Percentiles rank a stretch among this genome's conserved stretches.
phyloP scores from a whole-genome alignment of 2,329 filamentous ascomycete genomes.

The Alternaria burnsii region DNA sequence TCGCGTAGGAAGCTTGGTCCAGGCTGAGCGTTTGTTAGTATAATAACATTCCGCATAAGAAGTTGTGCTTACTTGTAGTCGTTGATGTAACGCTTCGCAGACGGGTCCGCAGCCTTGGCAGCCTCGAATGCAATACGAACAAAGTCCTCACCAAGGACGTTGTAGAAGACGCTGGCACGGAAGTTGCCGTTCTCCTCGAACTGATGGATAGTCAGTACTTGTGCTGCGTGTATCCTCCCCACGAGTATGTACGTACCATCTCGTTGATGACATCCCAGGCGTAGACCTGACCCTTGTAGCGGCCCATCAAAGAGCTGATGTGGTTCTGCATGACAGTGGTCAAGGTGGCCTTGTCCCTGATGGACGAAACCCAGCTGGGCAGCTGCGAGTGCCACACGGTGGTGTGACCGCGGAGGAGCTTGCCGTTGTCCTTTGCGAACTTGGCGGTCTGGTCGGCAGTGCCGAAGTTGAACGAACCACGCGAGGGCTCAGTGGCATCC shows the following conservation, averaged over 20 bases:
- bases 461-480: slow-evolving; percentile 58
- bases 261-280: slow-evolving; percentile 73
- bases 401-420: slow-evolving; percentile 71
- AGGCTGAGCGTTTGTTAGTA: slow-evolving; percentile 60
- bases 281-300: slow-evolving; percentile 71
- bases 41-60: neutral
- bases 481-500: slow-evolving; percentile 63
- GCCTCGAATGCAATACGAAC: slow-evolving; percentile 76
- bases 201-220: slow-evolving; percentile 33
- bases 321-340: slow-evolving; percentile 69
- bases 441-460: slow-evolving; percentile 65
- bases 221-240: neutral
- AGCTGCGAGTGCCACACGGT: slow-evolving; percentile 68
- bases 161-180: slow-evolving; percentile 70
- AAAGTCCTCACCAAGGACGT: slow-evolving; percentile 75
- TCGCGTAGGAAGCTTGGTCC: slow-evolving; percentile 67
- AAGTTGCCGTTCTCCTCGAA: slow-evolving; percentile 69
- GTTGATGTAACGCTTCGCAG: slow-evolving; percentile 78
- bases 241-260: slow-evolving; percentile 48
- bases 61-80: slow-evolving; percentile 61
- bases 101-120: slow-evolving; percentile 71
- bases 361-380: slow-evolving; percentile 65
- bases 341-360: slow-evolving; percentile 63
- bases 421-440: slow-evolving; percentile 66
- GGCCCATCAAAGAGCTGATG: slow-evolving; percentile 64